These are phyloP conservation scores for Saturnispora sekii DNA, from an alignment of 805 yeast species.

Conservation along the genomic window DNA sequence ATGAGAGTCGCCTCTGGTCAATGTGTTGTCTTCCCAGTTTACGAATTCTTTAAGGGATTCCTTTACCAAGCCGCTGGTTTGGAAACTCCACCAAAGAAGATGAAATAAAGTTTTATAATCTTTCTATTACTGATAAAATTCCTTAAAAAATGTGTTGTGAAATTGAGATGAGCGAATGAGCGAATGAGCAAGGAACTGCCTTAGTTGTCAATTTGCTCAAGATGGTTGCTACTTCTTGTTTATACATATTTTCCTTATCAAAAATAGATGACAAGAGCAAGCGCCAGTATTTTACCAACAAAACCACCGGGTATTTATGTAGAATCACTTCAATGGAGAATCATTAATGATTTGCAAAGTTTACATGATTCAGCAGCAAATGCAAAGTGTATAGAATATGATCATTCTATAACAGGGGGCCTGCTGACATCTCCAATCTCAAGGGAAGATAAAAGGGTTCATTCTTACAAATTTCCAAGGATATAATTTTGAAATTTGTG, in stretches of 20 bases:
- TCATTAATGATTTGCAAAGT: neutral
- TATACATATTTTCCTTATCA: too few species aligned
- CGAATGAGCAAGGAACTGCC: neutral
- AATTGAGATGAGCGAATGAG: neutral
- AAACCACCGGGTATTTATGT: neutral
- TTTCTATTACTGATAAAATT: neutral
- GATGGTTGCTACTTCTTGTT: too few species aligned
- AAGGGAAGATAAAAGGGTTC: neutral
- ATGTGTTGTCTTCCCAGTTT: conserved; percentile 96
- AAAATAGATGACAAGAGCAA: too few species aligned
- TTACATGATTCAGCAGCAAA: neutral
- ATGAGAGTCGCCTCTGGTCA: conserved; percentile 99
- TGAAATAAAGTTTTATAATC: conserved; percentile 10
- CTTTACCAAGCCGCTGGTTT: conserved; percentile 35
- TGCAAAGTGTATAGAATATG: neutral
- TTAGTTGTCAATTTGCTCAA: neutral
- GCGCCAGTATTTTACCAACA: neutral
- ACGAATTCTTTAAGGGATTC: conserved; percentile 71
- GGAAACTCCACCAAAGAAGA: conserved; percentile 14
- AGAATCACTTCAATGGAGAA: neutral
- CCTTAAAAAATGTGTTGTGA: too few species aligned
- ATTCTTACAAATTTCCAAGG: neutral
- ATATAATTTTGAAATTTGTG: too few species aligned
- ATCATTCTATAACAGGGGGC: neutral
- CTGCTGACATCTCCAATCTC: neutral